Conservation (phyloP, 768 basidiomycete genomes). For the Calocybe gangraenosa region DNA sequence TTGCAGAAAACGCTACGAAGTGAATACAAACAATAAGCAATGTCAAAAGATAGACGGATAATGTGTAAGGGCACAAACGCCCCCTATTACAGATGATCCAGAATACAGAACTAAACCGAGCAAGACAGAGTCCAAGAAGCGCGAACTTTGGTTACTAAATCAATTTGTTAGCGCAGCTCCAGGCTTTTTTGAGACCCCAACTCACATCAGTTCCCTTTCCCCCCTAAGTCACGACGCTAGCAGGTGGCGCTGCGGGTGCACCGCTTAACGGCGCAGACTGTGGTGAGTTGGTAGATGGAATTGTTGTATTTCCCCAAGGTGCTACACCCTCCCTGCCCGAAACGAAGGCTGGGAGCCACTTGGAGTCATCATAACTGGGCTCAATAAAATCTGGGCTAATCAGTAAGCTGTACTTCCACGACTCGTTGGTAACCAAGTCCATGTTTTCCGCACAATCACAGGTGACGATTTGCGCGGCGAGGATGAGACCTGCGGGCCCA, state of each 20-base stretch:
- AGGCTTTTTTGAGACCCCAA: not conserved
- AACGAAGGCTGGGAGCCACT: slow-evolving; percentile 18
- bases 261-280: slow-evolving; percentile 9
- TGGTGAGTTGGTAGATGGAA: slow-evolving; percentile 9
- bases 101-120: no score
- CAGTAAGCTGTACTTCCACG: slow-evolving; percentile 20
- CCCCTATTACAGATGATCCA: no score
- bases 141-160: no score
- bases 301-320: slow-evolving; percentile 21
- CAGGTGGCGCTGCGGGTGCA: slow-evolving; percentile 12
- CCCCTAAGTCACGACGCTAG: slow-evolving; percentile 12
- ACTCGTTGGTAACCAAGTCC: slow-evolving; percentile 16
- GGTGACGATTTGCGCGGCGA: slow-evolving; percentile 16
- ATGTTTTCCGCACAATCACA: slow-evolving; percentile 14
- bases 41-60: no score
- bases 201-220: not conserved
- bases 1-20: no score
- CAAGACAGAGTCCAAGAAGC: no score
- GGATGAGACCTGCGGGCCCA: slow-evolving; percentile 19
- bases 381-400: slow-evolving; percentile 14
- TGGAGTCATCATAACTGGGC: slow-evolving; percentile 15
- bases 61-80: no score
- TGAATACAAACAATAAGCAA: no score
- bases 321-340: slow-evolving; percentile 18
- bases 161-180: not conserved